Conservation (phyloP, 2,329 filamentous ascomycete genomes). For the Lasiodiplodia gonubiensis region DNA sequence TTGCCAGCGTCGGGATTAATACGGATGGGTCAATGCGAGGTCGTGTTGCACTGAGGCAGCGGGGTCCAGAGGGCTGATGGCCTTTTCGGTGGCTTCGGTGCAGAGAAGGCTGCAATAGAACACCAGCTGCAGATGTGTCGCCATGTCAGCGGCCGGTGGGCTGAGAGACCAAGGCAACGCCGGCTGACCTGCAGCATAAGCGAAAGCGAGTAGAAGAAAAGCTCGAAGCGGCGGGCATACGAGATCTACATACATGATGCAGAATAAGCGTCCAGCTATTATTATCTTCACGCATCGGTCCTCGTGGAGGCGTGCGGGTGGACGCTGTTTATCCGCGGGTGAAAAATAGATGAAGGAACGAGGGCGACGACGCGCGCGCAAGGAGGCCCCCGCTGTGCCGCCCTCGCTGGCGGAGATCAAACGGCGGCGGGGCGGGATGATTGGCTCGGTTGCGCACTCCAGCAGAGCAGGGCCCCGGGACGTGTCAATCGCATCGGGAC, state of each 20-base stretch:
- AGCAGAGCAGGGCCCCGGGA: neutral
- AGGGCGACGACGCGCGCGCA: conserved; percentile 15
- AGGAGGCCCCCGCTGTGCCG: conserved; percentile 16
- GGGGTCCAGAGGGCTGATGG: neutral
- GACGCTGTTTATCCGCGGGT: conserved; percentile 19
- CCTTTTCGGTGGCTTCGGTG: conserved; percentile 11
- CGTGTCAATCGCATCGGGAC: conserved; percentile 11
- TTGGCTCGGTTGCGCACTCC: conserved; percentile 3
- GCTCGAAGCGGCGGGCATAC: neutral
- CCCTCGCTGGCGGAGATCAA: conserved; percentile 14
- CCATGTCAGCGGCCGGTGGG: conserved; percentile 14
- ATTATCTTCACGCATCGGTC: conserved; percentile 16
- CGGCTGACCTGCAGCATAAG: neutral
- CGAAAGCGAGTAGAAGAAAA: conserved; percentile 18
- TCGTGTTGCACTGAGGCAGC: conserved; percentile 21
- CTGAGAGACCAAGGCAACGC: neutral
- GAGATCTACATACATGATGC: conserved; percentile 16
- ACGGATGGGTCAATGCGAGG: conserved; percentile 6
- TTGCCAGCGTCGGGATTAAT: conserved; percentile 15
- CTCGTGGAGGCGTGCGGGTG: neutral
- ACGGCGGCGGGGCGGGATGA: neutral
- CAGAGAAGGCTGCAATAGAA: conserved; percentile 26
- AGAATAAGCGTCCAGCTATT: conserved; percentile 11
- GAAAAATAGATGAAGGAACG: conserved; percentile 9
- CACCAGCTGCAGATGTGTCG: conserved; percentile 2